These are phyloP conservation scores for Fusarium udum DNA, from an alignment of 2,329 filamentous ascomycete species.

Conservation along the genomic window DNA sequence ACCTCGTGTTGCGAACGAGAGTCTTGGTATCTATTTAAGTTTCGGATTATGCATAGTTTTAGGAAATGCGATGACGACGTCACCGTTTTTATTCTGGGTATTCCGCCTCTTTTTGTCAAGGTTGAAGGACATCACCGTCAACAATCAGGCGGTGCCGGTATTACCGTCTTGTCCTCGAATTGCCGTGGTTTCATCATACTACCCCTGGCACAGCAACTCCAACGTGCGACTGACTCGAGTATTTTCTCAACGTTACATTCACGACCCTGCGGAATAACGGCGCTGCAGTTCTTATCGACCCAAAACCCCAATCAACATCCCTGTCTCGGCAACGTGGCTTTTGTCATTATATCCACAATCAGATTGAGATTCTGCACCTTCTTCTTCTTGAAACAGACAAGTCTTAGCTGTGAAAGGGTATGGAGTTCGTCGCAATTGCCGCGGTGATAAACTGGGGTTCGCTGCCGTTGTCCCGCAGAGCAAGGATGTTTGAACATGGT, in stretches of 20 bases:
- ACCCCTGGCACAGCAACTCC: neutral
- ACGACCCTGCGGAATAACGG: neutral
- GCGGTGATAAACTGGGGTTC: neutral
- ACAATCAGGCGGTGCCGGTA: neutral
- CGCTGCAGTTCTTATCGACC: neutral
- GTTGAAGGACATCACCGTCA: neutral
- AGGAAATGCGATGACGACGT: neutral
- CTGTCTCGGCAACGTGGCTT: neutral
- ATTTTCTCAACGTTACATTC: neutral
- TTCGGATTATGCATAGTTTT: neutral
- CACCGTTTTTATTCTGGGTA: neutral
- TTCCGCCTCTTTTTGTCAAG: too few species aligned
- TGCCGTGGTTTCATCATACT: neutral
- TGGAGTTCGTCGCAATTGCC: neutral
- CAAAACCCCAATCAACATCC: neutral
- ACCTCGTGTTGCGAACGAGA: neutral
- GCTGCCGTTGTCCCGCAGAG: too few species aligned
- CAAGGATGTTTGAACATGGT: neutral
- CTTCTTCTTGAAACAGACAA: neutral
- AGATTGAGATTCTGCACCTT: neutral
- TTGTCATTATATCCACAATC: neutral
- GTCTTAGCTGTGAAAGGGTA: neutral
- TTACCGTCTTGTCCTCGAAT: neutral
- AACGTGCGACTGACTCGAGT: neutral
- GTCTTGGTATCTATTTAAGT: neutral